Evolutionary conservation across 2,329 filamentous ascomycete genomes (phyloP).

Genomic region (Fusarium citri): DNA sequence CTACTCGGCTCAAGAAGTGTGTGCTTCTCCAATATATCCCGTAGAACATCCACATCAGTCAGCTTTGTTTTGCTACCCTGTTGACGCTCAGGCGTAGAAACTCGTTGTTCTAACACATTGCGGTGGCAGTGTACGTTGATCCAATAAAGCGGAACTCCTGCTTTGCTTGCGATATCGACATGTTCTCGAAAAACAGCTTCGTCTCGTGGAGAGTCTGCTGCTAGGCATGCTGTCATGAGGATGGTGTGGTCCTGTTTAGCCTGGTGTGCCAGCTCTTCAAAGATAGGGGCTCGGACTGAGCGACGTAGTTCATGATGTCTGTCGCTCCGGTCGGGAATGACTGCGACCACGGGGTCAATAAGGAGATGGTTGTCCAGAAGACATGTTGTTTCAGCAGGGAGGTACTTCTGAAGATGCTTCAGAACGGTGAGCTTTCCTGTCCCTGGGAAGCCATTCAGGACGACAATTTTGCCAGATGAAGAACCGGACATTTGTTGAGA

Average conservation of each 20-base stretch:
- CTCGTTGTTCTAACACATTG: background rate
- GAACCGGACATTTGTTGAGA: no score
- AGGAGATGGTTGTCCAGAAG: slow-evolving; percentile 40
- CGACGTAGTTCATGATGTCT: slow-evolving; percentile 37
- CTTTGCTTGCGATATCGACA: slow-evolving; percentile 16
- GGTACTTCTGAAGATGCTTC: slow-evolving; percentile 13
- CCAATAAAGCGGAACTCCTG: slow-evolving; percentile 14
- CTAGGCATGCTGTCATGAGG: slow-evolving; percentile 38
- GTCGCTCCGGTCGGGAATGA: slow-evolving; percentile 24
- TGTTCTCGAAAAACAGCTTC: slow-evolving; percentile 23
- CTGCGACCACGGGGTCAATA: slow-evolving; percentile 31
- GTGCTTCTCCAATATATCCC: background rate
- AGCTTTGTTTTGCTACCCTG: background rate
- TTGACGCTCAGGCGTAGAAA: background rate
- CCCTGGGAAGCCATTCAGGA: slow-evolving; percentile 40
- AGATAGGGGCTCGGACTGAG: slow-evolving; percentile 28
- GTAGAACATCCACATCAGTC: background rate
- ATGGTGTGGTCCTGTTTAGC: slow-evolving; percentile 18
- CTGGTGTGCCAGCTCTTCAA: slow-evolving; percentile 15
- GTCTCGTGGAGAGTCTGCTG: slow-evolving; percentile 10
- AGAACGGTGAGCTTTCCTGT: slow-evolving; percentile 40
- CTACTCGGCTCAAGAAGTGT: background rate
- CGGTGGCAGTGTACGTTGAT: slow-evolving; percentile 9
- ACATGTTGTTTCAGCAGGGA: slow-evolving; percentile 14
- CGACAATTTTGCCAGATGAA: slow-evolving; percentile 11